Conservation (phyloP, 2,329 filamentous ascomycete genomes). For the Ophiostoma populinum region DNA sequence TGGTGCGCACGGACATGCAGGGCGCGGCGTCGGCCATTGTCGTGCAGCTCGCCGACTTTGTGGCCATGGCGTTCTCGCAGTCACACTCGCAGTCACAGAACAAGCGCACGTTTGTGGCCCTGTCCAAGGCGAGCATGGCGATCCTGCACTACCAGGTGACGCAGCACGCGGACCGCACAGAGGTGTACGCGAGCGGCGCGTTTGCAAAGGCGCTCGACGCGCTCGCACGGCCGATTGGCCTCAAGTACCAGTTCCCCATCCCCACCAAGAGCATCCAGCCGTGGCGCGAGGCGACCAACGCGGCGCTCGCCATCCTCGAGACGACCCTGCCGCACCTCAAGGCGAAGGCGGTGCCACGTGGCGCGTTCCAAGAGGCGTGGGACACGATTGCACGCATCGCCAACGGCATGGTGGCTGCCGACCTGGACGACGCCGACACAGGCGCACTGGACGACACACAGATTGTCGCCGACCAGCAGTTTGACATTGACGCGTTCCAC, state of each 20-base stretch:
- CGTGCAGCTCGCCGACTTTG: slow-evolving; percentile 50
- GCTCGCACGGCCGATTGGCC: slow-evolving; percentile 49
- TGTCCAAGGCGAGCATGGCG: slow-evolving; percentile 67
- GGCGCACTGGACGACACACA: slow-evolving; percentile 20
- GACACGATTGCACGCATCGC: slow-evolving; percentile 44
- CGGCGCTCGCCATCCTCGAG: slow-evolving; percentile 49
- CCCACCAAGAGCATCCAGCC: slow-evolving; percentile 53
- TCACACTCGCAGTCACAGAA: slow-evolving; percentile 12
- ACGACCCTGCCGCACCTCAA: slow-evolving; percentile 45
- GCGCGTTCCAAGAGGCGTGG: slow-evolving; percentile 48
- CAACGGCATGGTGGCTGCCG: slow-evolving; percentile 52
- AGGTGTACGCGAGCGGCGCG: slow-evolving; percentile 53
- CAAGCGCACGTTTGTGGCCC: slow-evolving; percentile 70
- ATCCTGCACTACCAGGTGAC: slow-evolving; percentile 46
- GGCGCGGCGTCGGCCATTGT: slow-evolving; percentile 54
- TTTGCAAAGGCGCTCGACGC: slow-evolving; percentile 48
- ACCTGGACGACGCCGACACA: slow-evolving; percentile 32
- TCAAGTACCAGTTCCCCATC: slow-evolving; percentile 66
- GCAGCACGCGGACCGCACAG: slow-evolving; percentile 40
- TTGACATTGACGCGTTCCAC: slow-evolving; percentile 62
- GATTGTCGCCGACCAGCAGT: slow-evolving; percentile 52
- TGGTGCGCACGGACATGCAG: slow-evolving; percentile 47
- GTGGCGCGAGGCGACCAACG: slow-evolving; percentile 67
- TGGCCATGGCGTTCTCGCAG: slow-evolving; percentile 46
- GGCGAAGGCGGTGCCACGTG: slow-evolving; percentile 26